Percentiles rank a stretch among this genome's conserved stretches.
phyloP scores from a whole-genome alignment of 768 basidiomycete genomes.

The Leccinum variicolor region DNA sequence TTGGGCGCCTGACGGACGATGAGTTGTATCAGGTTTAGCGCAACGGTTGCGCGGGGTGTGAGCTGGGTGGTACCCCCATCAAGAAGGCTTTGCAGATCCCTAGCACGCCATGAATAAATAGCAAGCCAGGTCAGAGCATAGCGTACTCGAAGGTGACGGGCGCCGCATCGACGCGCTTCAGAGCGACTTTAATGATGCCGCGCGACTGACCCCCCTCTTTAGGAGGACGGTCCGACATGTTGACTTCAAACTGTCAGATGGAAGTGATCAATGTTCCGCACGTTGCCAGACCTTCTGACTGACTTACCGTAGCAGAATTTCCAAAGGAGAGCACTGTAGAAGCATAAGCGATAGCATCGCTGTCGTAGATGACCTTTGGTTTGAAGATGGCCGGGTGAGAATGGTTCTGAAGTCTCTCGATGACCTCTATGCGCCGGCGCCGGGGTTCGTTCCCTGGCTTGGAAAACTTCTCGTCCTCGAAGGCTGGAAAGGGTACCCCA shows the following conservation, averaged over 20 bases:
- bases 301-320: constrained; percentile 29
- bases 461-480: constrained; percentile 11
- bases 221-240: constrained; percentile 27
- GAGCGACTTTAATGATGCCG: constrained; percentile 29
- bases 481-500: constrained; percentile 8
- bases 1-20: constrained; percentile 48
- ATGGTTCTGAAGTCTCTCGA: constrained; percentile 37
- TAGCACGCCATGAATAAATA: constrained; percentile 2
- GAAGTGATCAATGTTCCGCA: not conserved
- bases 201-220: constrained; percentile 14
- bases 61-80: constrained; percentile 23
- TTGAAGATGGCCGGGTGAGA: constrained; percentile 35
- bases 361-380: constrained; percentile 46
- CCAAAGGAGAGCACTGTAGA: constrained; percentile 31
- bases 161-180: constrained; percentile 39
- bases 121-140: not conserved
- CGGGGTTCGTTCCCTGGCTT: not conserved
- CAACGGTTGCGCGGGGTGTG: constrained; percentile 31
- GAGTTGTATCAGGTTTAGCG: constrained; percentile 47
- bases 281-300: not conserved
- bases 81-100: constrained; percentile 25
- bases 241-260: constrained; percentile 34
- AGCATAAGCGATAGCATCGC: constrained; percentile 40
- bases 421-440: constrained; percentile 29
- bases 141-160: constrained; percentile 36